Evolutionary conservation across 768 basidiomycete species (phyloP).

Genomic region (Amylocystis lapponica): DNA sequence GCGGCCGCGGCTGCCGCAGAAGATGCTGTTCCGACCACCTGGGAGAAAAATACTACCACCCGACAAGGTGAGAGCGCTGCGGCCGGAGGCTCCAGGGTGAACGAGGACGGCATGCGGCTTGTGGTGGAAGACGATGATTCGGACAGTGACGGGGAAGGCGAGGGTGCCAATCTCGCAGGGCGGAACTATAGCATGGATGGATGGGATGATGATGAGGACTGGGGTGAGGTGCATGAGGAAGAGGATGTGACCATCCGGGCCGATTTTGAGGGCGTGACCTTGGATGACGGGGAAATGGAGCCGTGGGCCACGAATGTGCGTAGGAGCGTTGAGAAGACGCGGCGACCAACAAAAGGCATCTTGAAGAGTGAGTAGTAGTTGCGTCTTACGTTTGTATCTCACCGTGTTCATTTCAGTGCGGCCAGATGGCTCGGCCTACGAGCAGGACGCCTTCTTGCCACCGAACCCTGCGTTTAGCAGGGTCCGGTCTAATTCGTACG

Average conservation of each 20-base stretch:
- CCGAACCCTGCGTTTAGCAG: constrained; percentile 38
- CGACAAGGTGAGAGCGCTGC: constrained; percentile 44
- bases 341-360: constrained; percentile 75
- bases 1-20: constrained; percentile 25
- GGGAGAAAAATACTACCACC: constrained; percentile 81
- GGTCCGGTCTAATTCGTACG: constrained; percentile 81
- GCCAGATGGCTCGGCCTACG: constrained; percentile 63
- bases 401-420: constrained; percentile 8
- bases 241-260: constrained; percentile 72
- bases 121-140: constrained; percentile 67
- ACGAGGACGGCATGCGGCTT: constrained; percentile 61
- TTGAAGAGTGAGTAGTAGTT: constrained; percentile 65
- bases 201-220: constrained; percentile 78
- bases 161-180: constrained; percentile 37
- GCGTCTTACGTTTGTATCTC: constrained; percentile 8
- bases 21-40: constrained; percentile 44
- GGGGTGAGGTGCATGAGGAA: constrained; percentile 62
- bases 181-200: constrained; percentile 41
- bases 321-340: constrained; percentile 61
- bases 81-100: constrained; percentile 28
- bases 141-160: constrained; percentile 43
- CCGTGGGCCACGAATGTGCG: constrained; percentile 77
- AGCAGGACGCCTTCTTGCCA: constrained; percentile 50
- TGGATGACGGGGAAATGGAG: constrained; percentile 57
- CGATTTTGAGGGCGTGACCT: constrained; percentile 42